Conservation (phyloP, 2,329 filamentous ascomycete species). For the Orbilia brochopaga region DNA sequence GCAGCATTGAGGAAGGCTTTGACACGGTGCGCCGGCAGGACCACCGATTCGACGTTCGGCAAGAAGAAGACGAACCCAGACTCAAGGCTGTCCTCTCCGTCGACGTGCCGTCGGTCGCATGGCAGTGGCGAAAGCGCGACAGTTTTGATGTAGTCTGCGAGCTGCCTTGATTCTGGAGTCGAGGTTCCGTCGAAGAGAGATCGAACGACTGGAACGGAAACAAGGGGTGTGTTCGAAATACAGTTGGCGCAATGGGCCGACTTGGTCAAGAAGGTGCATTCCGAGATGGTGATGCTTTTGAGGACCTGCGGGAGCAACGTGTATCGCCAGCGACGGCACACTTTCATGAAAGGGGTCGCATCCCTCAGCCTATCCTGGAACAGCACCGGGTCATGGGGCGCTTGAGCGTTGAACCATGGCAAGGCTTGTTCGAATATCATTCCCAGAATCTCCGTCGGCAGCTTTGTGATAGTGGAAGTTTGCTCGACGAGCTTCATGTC, state of each 20-base stretch:
- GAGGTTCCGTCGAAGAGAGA: constrained; percentile 32
- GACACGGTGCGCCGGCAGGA: constrained; percentile 22
- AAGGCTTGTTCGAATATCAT: constrained; percentile 27
- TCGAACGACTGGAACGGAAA: constrained; percentile 25
- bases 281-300: constrained; percentile 27
- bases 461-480: constrained; percentile 10
- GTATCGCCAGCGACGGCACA: constrained; percentile 32
- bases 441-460: constrained; percentile 17
- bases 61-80: constrained; percentile 34
- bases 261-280: constrained; percentile 37
- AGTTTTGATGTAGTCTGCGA: constrained; percentile 19
- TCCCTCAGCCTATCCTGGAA: constrained; percentile 12
- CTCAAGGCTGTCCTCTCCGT: constrained; percentile 31
- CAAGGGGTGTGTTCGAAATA: constrained; percentile 6
- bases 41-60: constrained; percentile 24
- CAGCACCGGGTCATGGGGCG: background rate
- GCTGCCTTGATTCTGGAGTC: constrained; percentile 12
- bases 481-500: constrained; percentile 16
- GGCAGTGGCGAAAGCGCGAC: constrained; percentile 16
- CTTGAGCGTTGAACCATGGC: background rate
- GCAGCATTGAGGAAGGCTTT: constrained; percentile 22
- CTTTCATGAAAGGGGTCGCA: constrained; percentile 12
- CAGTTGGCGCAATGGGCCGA: constrained; percentile 23
- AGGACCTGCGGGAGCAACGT: constrained; percentile 24
- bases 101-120: constrained; percentile 12